These are phyloP conservation scores for Aureobasidium mangrovei DNA, from an alignment of 2,329 filamentous ascomycete genomes.

Conservation along the genomic window DNA sequence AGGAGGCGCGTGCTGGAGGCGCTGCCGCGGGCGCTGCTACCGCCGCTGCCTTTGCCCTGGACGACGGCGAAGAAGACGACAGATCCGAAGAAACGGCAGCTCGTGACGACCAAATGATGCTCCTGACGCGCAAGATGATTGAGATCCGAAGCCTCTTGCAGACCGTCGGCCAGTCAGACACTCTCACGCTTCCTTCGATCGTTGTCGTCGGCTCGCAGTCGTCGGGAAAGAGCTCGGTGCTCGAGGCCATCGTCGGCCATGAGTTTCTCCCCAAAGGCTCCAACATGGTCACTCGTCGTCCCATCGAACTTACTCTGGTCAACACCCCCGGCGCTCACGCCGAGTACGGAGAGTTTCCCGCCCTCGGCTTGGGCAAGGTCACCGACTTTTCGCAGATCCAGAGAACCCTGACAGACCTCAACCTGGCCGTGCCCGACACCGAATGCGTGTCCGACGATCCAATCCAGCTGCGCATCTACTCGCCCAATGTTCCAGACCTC, in stretches of 20 bases:
- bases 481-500: conserved; percentile 87
- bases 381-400: conserved; percentile 90
- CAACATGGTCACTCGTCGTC: conserved; percentile 95
- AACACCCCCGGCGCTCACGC: conserved; percentile 81
- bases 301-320: conserved; percentile 91
- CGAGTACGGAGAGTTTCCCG: conserved; percentile 95
- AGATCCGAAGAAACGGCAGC: conserved; percentile 57
- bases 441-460: conserved; percentile 96
- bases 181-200: conserved; percentile 84
- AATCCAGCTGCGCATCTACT: conserved; percentile 92
- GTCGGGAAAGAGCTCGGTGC: conserved; percentile 92
- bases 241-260: conserved; percentile 95
- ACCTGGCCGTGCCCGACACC: conserved; percentile 79
- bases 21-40: conserved; percentile 61
- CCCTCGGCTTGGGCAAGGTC: conserved; percentile 79
- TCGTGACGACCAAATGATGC: conserved; percentile 98
- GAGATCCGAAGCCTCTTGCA: conserved; percentile 90
- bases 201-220: conserved; percentile 99
- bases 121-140: conserved; percentile 98
- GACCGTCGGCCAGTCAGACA: conserved; percentile 82
- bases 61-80: conserved; percentile 55
- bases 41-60: conserved; percentile 70
- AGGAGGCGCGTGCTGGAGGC: conserved; percentile 37
- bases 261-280: conserved; percentile 96
- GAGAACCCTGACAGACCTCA: conserved; percentile 87